Evolutionary conservation across 1,284 basidiomycete species (phyloP).

Genomic region (Puccinia hordei): DNA sequence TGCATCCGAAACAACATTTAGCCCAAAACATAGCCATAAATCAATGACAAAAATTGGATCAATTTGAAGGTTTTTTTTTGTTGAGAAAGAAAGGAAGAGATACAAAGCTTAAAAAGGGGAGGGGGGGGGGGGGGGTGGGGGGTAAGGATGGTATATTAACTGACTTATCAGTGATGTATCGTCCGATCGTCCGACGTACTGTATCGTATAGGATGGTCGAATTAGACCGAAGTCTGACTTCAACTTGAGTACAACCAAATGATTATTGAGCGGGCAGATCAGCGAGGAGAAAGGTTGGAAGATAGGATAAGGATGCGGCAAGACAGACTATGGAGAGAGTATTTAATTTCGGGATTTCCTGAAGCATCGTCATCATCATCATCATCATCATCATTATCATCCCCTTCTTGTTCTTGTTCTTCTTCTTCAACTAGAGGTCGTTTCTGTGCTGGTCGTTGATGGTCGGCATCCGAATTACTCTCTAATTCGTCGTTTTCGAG

Average conservation of each 20-base stretch:
- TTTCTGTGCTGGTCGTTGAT: neutral
- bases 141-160: neutral
- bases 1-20: conserved; percentile 64
- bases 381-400: conserved; percentile 9
- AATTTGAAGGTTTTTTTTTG: neutral
- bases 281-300: neutral
- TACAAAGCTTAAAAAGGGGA: no score
- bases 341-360: conserved; percentile 1
- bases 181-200: conserved; percentile 68
- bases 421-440: neutral
- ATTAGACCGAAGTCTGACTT: conserved; percentile 72
- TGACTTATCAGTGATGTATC: conserved; percentile 64
- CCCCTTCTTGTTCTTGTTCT: neutral
- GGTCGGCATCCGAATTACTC: neutral
- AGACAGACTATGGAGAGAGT: conserved; percentile 32
- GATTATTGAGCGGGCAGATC: neutral
- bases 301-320: neutral
- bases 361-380: neutral
- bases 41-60: conserved; percentile 58
- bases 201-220: conserved; percentile 73
- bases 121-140: neutral
- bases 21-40: conserved; percentile 54
- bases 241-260: conserved; percentile 65
- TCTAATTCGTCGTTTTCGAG: neutral
- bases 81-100: neutral